Evolutionary conservation across 257 asterid species (phyloP).

Genomic region (Marsdenia floribunda): DNA sequence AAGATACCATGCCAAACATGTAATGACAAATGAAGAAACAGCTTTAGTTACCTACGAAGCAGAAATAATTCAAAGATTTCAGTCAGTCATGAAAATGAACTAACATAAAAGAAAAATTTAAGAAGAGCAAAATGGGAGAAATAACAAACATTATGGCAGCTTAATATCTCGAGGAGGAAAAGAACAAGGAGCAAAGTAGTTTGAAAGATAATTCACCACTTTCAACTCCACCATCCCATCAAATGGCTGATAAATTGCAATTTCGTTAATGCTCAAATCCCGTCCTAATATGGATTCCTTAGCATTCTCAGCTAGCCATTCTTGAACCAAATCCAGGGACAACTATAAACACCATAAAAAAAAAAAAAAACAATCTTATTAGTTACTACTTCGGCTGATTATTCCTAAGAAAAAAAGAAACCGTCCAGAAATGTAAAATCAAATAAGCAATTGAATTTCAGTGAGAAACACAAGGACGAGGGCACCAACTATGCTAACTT

Average conservation of each 20-base stretch:
- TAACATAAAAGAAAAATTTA: not conserved
- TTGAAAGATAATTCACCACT: conserved; percentile 30
- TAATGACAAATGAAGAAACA: not conserved
- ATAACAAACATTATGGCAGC: not conserved
- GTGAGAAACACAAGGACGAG: not conserved
- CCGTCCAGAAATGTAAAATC: not conserved
- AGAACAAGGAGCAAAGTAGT: not conserved
- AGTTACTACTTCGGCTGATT: not conserved
- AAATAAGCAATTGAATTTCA: not conserved
- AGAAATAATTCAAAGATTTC: not conserved
- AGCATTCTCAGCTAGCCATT: conserved; percentile 44
- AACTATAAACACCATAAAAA: conserved; percentile 27
- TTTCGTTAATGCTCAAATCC: conserved; percentile 31
- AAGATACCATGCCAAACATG: not conserved
- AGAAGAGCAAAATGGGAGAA: not conserved
- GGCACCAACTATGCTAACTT: not conserved
- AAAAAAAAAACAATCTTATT: conserved; percentile 1
- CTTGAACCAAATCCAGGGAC: conserved; percentile 49
- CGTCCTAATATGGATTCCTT: conserved; percentile 29
- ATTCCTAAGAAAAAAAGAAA: not conserved
- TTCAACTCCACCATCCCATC: conserved; percentile 60
- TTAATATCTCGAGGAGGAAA: not conserved
- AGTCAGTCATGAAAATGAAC: not conserved
- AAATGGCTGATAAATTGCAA: conserved; percentile 52
- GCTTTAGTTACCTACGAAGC: not conserved